phyloP scores from a whole-genome alignment of 129 eudicot genomes.

The Artemisia annua region DNA sequence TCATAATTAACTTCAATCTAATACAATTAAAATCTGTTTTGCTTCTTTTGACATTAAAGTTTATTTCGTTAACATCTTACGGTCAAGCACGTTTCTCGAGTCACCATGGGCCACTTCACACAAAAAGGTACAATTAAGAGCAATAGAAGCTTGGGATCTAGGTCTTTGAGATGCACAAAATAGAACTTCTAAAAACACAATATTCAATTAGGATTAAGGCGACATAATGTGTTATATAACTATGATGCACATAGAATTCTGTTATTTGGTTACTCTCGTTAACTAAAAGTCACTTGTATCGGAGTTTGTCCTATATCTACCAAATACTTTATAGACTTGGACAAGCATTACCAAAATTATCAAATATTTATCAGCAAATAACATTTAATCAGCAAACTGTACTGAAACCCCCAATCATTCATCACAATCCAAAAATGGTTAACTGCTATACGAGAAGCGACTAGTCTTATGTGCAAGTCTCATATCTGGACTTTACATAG shows the following conservation, averaged over 20 bases:
- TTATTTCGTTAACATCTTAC: not conserved
- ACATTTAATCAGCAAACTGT: not conserved
- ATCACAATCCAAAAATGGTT: not conserved
- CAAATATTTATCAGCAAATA: not conserved
- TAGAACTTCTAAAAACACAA: constrained; percentile 1
- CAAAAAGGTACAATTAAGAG: not conserved
- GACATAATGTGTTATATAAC: not conserved
- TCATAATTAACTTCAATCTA: not conserved
- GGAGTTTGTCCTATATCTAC: not conserved
- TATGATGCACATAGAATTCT: constrained; percentile 1
- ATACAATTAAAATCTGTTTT: not conserved
- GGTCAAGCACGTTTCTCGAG: not conserved
- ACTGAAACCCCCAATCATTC: not conserved
- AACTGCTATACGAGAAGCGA: not conserved
- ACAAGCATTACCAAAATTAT: not conserved
- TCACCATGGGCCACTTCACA: constrained; percentile 1
- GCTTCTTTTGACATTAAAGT: not conserved
- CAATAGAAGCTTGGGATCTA: constrained; percentile 2
- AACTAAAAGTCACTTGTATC: not conserved
- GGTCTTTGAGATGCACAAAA: constrained; percentile 19
- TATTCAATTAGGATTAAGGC: not conserved
- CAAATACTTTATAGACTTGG: not conserved
- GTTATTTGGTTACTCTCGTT: not conserved
- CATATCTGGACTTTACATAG: not conserved
- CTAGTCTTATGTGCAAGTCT: not conserved